These are phyloP conservation scores for Ascochyta pisi DNA, from an alignment of 2,329 filamentous ascomycete species.

Conservation along the genomic window DNA sequence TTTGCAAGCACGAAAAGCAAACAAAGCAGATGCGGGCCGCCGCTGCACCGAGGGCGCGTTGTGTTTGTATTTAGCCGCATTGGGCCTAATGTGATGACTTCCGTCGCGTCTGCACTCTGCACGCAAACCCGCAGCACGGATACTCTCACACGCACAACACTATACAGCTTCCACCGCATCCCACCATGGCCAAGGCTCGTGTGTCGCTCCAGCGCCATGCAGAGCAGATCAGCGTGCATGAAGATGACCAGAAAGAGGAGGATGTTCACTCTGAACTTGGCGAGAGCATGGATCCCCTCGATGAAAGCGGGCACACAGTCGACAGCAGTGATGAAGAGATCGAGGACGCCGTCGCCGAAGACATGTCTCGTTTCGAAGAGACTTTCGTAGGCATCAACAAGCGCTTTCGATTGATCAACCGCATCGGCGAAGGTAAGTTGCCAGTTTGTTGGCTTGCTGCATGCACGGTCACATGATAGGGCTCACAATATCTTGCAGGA, in stretches of 20 bases:
- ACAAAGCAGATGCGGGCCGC: constrained; percentile 22
- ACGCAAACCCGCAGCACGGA: constrained; percentile 5
- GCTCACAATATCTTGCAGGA: constrained; percentile 61
- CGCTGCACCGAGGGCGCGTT: constrained; percentile 25
- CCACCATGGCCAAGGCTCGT: constrained; percentile 44
- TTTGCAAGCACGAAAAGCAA: constrained; percentile 17
- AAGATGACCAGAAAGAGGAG: constrained; percentile 44
- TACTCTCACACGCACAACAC: constrained; percentile 16
- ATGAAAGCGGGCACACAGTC: constrained; percentile 59
- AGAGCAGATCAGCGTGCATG: constrained; percentile 37
- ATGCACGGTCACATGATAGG: constrained; percentile 34
- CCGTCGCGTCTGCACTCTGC: constrained; percentile 14
- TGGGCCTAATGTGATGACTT: constrained; percentile 16
- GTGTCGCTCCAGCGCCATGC: constrained; percentile 32
- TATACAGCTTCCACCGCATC: constrained; percentile 17
- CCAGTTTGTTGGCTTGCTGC: constrained; percentile 28
- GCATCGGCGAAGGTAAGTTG: constrained; percentile 86
- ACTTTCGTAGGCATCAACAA: constrained; percentile 84
- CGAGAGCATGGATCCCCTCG: constrained; percentile 57
- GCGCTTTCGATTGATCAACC: constrained; percentile 89
- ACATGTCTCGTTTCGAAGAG: constrained; percentile 84
- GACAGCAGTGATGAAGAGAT: constrained; percentile 62
- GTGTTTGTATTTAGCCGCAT: constrained; percentile 25
- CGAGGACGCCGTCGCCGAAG: constrained; percentile 74
- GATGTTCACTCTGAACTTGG: constrained; percentile 52